Evolutionary conservation across 2,329 filamentous ascomycete species (phyloP), one percentile per base, ranked within the genome.

Genomic region (Stylonectria norvegica): DNA sequence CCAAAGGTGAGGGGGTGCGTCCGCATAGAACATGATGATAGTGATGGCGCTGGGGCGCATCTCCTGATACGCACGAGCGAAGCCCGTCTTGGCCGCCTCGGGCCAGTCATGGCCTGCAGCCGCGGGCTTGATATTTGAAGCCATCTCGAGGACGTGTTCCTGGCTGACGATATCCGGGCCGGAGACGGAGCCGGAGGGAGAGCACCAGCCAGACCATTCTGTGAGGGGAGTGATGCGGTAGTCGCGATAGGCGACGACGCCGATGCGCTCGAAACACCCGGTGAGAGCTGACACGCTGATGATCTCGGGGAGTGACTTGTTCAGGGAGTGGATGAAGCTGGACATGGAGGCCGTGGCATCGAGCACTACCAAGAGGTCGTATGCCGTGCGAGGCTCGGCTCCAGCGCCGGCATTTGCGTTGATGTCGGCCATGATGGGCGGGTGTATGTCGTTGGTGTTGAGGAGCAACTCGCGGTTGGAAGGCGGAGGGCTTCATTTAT

Each of bases 121-220:
- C 1, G 66, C 47, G n/a, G n/a, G n/a, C 0, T 29, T 19, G 4
- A 76, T 62, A 1, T 33, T 36, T 34, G 52, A 45, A 14, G 62
- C 63, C 45, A 68, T 68, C 3, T 40, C 20, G 5, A 73, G 47
- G 1, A 73, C 56, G 10, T 55, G 30, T 0, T 61, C 48, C 42
- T 66, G 62, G n/a, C 53, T 54, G 18, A 57, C 53, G 2, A 56
- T 49, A 0, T 47, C 45, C 11, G 41, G 40, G 17, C 37, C 43
- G 0, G 43, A 30, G 12, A 43, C 27, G 17, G 40, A 42, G 3
- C 40, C 48, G 1, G 52, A 52, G 11, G 56, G 54, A 15, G 54
- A 57, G 30, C 56, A 63, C 73, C 73, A 76, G 3, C 72, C 71
- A 0, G 72, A 75, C 69, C 71, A 77, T 34, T 73, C 60, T 2